phyloP scores from a whole-genome alignment of 192 early-diverging fungal genomes.

The Phycomyces nitens region DNA sequence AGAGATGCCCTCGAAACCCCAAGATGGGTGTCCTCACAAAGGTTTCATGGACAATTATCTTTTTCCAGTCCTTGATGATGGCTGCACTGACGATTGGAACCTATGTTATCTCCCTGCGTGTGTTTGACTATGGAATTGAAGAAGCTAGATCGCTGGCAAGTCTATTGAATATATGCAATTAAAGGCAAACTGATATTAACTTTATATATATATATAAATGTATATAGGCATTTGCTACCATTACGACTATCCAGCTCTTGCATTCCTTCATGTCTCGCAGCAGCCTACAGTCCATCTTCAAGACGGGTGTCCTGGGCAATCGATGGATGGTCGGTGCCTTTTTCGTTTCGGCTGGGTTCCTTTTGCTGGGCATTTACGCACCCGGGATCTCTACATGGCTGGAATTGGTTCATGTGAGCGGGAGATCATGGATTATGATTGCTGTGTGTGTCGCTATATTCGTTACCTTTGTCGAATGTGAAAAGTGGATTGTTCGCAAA shows the following conservation, averaged over 20 bases:
- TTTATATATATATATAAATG: background rate
- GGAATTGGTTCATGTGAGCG: slow-evolving; percentile 50
- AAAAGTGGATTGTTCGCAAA: slow-evolving; percentile 53
- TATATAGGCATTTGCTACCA: slow-evolving; percentile 65
- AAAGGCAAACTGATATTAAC: background rate
- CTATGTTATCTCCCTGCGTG: slow-evolving; percentile 57
- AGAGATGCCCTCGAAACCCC: slow-evolving; percentile 74
- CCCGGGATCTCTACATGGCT: slow-evolving; percentile 60
- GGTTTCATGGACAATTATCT: slow-evolving; percentile 58
- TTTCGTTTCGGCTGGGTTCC: slow-evolving; percentile 59
- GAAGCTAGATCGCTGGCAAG: slow-evolving; percentile 48
- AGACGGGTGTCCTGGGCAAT: slow-evolving; percentile 72
- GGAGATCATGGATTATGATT: slow-evolving; percentile 64
- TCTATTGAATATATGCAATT: background rate
- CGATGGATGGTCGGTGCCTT: slow-evolving; percentile 78
- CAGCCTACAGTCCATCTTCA: slow-evolving; percentile 69
- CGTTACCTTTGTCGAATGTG: slow-evolving; percentile 53
- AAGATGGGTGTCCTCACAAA: slow-evolving; percentile 69
- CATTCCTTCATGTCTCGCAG: slow-evolving; percentile 85
- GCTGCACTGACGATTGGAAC: slow-evolving; percentile 58
- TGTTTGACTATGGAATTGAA: slow-evolving; percentile 17
- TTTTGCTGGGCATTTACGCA: slow-evolving; percentile 79
- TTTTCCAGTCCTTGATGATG: slow-evolving; percentile 73
- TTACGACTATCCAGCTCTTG: slow-evolving; percentile 85
- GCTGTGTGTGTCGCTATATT: slow-evolving; percentile 52